Conservation (phyloP, 768 basidiomycete species). For the Agaricus blazei region DNA sequence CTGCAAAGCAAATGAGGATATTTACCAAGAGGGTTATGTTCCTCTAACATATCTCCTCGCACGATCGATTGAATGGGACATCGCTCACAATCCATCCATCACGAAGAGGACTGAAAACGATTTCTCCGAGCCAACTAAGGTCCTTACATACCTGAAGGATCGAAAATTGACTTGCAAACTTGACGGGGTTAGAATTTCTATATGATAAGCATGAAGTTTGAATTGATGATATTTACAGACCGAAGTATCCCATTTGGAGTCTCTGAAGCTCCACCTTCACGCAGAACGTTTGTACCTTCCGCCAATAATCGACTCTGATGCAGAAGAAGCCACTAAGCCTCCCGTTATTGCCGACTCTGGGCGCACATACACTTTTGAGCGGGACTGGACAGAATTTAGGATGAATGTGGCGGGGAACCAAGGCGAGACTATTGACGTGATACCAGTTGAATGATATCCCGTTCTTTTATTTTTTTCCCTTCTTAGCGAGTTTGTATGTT, state of each 20-base stretch:
- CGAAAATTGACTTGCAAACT: not conserved
- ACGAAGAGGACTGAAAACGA: not conserved
- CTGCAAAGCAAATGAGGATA: not conserved
- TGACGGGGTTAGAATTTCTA: not conserved
- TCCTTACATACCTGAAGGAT: not conserved
- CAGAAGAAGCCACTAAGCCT: not conserved
- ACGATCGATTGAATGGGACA: not conserved
- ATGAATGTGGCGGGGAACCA: not conserved
- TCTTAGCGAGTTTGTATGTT: too few species aligned
- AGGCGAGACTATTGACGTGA: too few species aligned
- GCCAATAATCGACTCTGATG: not conserved
- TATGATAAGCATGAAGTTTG: not conserved
- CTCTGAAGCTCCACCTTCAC: not conserved
- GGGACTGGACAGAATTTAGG: not conserved
- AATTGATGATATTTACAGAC: not conserved
- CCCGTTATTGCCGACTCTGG: not conserved
- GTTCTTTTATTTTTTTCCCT: too few species aligned
- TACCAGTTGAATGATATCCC: too few species aligned
- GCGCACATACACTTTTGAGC: not conserved
- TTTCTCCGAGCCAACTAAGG: not conserved
- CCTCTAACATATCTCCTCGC: not conserved
- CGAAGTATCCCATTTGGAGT: not conserved
- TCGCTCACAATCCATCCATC: not conserved
- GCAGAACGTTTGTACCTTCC: not conserved
- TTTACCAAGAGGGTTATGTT: not conserved